phyloP scores from a whole-genome alignment of 495 filamentous ascomycete species.

The Trichoderma erinaceum region DNA sequence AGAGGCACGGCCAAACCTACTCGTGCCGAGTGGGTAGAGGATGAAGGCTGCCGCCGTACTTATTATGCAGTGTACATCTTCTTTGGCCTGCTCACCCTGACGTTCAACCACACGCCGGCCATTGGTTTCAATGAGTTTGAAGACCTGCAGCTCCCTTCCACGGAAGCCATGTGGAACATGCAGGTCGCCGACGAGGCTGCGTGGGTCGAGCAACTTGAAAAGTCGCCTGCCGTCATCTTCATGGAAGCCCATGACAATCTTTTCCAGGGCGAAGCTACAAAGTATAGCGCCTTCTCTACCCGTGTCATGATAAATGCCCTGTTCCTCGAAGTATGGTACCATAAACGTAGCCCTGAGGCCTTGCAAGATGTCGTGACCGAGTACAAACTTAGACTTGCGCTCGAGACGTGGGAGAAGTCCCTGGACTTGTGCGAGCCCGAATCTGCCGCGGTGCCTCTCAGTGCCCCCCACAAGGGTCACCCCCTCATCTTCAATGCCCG shows the following conservation, averaged over 20 bases:
- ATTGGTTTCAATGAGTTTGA: conserved; percentile 99
- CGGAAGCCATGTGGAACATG: conserved; percentile 90
- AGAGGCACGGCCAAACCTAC: conserved; percentile 71
- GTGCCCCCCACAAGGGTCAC: conserved; percentile 95
- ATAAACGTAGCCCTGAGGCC: conserved; percentile 94
- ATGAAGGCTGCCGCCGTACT: conserved; percentile 91
- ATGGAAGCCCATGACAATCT: conserved; percentile 90
- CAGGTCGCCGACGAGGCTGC: conserved; percentile 69
- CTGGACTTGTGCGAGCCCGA: conserved; percentile 92
- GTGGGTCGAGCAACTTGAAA: conserved; percentile 72
- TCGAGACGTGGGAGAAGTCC: conserved; percentile 97
- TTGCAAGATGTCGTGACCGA: conserved; percentile 95
- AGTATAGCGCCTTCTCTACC: conserved; percentile 95
- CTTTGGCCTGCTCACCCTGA: conserved; percentile 91
- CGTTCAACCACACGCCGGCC: conserved; percentile 93
- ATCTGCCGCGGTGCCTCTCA: conserved; percentile 81
- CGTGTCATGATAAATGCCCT: conserved; percentile 98
- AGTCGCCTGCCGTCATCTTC: conserved; percentile 71
- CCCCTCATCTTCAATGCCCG: conserved; percentile 98
- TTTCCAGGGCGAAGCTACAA: conserved; percentile 84
- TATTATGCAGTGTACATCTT: conserved; percentile 99
- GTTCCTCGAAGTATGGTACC: conserved; percentile 97
- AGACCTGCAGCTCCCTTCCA: conserved; percentile 82
- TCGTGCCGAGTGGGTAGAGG: conserved; percentile 91
- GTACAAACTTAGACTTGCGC: conserved; percentile 91